These are phyloP conservation scores for Ailanthus altissimus DNA, from an alignment of 345 rosid genomes.

Conservation along the genomic window DNA sequence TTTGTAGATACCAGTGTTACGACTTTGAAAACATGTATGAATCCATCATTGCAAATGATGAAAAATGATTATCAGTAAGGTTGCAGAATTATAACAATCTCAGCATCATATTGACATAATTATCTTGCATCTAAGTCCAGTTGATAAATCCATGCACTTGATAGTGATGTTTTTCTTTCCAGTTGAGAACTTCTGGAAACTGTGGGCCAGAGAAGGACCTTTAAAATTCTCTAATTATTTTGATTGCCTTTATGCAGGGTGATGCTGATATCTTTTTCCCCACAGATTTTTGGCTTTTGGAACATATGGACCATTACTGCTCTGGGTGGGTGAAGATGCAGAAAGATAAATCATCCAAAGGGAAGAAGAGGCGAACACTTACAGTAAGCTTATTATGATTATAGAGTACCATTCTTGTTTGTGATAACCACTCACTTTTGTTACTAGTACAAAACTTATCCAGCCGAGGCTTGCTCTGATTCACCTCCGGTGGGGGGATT, in stretches of 20 bases:
- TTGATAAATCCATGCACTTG: conserved; percentile 7
- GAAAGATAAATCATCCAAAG: conserved; percentile 51
- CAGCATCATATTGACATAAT: neutral
- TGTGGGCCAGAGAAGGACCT: neutral
- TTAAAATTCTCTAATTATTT: neutral
- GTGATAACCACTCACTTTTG: neutral
- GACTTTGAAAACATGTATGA: neutral
- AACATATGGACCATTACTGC: conserved; percentile 85
- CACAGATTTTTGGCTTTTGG: conserved; percentile 91
- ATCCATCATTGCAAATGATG: neutral
- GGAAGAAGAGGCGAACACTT: conserved; percentile 84
- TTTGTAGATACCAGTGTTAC: neutral
- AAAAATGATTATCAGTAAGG: neutral
- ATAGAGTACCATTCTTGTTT: conserved; percentile 14
- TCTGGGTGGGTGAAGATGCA: conserved; percentile 71
- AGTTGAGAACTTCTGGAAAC: neutral
- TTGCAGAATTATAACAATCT: neutral
- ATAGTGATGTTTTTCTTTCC: neutral
- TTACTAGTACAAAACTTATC: neutral
- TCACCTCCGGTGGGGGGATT: too few species aligned
- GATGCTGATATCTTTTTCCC: conserved; percentile 99
- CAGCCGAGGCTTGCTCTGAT: too few species aligned
- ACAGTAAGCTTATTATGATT: conserved; percentile 53
- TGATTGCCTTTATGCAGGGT: conserved; percentile 52
- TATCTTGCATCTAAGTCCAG: neutral